phyloP scores from a whole-genome alignment of 331 rosid species.

The Prunus yedoensis region DNA sequence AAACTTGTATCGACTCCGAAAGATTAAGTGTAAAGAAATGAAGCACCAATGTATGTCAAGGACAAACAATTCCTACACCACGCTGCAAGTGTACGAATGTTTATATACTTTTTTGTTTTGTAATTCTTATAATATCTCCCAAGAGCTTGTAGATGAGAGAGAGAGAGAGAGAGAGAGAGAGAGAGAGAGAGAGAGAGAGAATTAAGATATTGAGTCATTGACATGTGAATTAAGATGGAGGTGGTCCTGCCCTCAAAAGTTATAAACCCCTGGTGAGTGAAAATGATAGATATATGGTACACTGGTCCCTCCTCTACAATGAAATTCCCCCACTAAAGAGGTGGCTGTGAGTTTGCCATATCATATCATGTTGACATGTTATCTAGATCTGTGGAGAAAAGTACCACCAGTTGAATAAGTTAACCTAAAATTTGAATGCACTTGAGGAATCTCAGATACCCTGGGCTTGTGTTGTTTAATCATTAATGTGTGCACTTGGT shows the following conservation, averaged over 20 bases:
- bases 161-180: too few relatives aligned
- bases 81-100: too few relatives aligned
- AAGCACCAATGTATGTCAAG: background rate
- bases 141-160: too few relatives aligned
- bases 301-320: background rate
- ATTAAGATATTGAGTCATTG: background rate
- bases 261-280: background rate
- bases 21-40: background rate
- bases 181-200: too few relatives aligned
- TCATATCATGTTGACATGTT: background rate
- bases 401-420: background rate
- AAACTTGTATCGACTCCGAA: background rate
- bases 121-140: too few relatives aligned
- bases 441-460: background rate
- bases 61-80: too few relatives aligned
- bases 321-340: background rate
- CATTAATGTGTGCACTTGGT: background rate
- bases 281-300: background rate
- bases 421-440: background rate
- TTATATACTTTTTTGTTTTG: too few relatives aligned
- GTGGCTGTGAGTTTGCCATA: background rate
- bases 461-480: conserved; percentile 5
- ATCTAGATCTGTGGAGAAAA: too few relatives aligned
- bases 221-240: background rate
- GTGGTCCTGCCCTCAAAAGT: background rate